Base-by-base conservation (phyloP, 352 stramenopile species). In the Phytophthora uliginosa region DNA sequence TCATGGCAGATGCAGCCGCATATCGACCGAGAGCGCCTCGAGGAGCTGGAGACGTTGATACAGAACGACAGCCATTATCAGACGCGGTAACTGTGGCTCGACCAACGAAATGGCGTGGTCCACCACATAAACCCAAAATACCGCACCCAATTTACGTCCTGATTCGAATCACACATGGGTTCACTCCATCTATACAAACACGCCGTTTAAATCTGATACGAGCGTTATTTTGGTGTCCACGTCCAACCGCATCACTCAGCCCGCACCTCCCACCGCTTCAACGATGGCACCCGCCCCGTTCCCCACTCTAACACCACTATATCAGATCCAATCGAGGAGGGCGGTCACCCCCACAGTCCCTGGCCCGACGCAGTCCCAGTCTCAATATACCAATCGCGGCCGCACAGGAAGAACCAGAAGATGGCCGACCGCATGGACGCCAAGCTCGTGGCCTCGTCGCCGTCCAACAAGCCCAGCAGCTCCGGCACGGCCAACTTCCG, bases 1-100 rank as follows among this genome's bases (percentile, higher is more conserved):
- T 88, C 86, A 8, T 95, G 89, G 89, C 88, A 96, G 73, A 96
- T 96, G 89, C 89, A 96, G 78, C 86, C 89, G 17, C 86, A 92
- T 34, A 77, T 96, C 36, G 78, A 94, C 63, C 78, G 79, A 8
- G 57, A 66, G 40, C 88, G 85, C 22, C 75, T 95, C 8, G 83
- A 92, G 17, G 87, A 95, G 71, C 69, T 95, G 9, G 73, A 90
- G 56, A 74, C 78, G 38, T 59, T 93, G 33, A 75, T 95, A 52
- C 77, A 89, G 62, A 88, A 92, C 56, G 87, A 93, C 34, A 55
- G 65, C 17, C 81, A 92, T 51, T 92, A 94, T 61, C 69, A 73
- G 56, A 40, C 38, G n/a, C 38, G 53, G 34, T 64, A 52, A 26
- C 38, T 7, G 3, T 17, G 34, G 48, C 48, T 55, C 48, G 22